phyloP scores from a whole-genome alignment of 108 stramenopile genomes.

The Epithemia pelagica region DNA sequence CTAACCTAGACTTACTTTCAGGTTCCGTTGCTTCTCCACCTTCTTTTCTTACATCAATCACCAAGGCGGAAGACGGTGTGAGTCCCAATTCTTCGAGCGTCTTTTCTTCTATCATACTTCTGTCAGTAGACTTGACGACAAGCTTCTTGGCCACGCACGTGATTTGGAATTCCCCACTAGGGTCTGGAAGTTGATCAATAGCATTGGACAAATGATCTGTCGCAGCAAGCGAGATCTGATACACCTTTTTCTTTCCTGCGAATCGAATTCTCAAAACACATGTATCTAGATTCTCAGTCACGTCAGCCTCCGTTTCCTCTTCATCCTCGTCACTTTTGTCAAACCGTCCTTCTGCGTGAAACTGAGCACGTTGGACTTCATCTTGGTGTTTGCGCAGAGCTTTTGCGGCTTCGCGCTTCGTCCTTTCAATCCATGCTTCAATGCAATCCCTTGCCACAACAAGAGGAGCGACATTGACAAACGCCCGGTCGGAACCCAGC shows the following conservation, averaged over 20 bases:
- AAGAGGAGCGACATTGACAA: constrained; percentile 74
- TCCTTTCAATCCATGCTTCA: constrained; percentile 77
- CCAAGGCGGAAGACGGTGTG: constrained; percentile 56
- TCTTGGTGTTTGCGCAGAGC: constrained; percentile 62
- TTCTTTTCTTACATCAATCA: constrained; percentile 43
- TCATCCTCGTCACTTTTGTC: constrained; percentile 36
- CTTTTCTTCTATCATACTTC: constrained; percentile 36
- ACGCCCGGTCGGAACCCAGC: constrained; percentile 50
- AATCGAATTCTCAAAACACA: constrained; percentile 54
- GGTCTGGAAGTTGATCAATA: constrained; percentile 35
- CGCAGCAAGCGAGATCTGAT: constrained; percentile 43
- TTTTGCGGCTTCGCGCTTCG: constrained; percentile 59
- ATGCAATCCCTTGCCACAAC: constrained; percentile 67
- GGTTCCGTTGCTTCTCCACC: constrained; percentile 11
- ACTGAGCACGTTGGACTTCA: constrained; percentile 38
- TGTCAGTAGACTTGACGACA: constrained; percentile 61
- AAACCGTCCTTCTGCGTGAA: constrained; percentile 30
- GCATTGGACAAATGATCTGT: constrained; percentile 46
- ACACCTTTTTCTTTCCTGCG: constrained; percentile 72
- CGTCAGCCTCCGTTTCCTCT: constrained; percentile 40
- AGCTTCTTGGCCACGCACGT: constrained; percentile 72
- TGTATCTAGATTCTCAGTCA: constrained; percentile 29
- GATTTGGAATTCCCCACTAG: constrained; percentile 48
- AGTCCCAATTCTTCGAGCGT: constrained; percentile 47
- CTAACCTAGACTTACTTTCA: constrained; percentile 27